Evolutionary conservation across 2,329 filamentous ascomycete species (phyloP).

Genomic region (Cladosporium sp.): DNA sequence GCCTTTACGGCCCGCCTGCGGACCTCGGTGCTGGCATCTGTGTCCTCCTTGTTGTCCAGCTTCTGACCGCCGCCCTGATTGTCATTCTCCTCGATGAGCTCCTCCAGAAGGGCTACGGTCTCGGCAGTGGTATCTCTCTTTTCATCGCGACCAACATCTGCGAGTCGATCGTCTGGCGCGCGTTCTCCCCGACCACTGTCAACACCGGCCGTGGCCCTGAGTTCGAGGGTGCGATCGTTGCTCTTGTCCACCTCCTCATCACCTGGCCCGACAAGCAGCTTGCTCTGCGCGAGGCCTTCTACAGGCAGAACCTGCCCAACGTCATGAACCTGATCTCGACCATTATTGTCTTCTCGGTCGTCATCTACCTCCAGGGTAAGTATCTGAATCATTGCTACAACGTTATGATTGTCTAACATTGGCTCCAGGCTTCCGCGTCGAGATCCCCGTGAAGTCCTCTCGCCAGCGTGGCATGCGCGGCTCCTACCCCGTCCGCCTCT

Average conservation of each 20-base stretch:
- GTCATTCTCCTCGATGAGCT: slow-evolving; percentile 99
- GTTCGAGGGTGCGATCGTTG: slow-evolving; percentile 97
- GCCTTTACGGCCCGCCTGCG: slow-evolving; percentile 92
- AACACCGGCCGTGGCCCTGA: slow-evolving; percentile 98
- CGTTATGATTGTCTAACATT: neutral
- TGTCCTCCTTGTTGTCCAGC: slow-evolving; percentile 94
- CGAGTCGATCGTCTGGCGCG: slow-evolving; percentile 99
- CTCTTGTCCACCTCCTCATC: slow-evolving; percentile 93
- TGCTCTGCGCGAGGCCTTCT: slow-evolving; percentile 96
- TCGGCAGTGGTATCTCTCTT: slow-evolving; percentile 96
- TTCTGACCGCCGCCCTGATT: slow-evolving; percentile 94
- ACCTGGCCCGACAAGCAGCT: slow-evolving; percentile 99
- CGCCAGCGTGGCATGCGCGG: slow-evolving; percentile 98
- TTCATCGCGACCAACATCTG: slow-evolving; percentile 99
- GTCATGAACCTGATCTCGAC: slow-evolving; percentile 98
- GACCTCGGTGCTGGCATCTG: slow-evolving; percentile 97
- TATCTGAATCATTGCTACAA: neutral
- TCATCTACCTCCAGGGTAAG: slow-evolving; percentile 71
- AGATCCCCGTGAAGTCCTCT: slow-evolving; percentile 99
- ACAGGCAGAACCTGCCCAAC: slow-evolving; percentile 98
- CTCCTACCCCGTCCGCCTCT: slow-evolving; percentile 95
- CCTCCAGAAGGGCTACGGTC: slow-evolving; percentile 97
- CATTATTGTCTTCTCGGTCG: slow-evolving; percentile 85
- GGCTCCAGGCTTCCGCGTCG: slow-evolving; percentile 89
- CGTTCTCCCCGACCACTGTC: slow-evolving; percentile 97